Evolutionary conservation across 208 protist genomes (phyloP).

Genomic region (Phytomonas sp.): DNA sequence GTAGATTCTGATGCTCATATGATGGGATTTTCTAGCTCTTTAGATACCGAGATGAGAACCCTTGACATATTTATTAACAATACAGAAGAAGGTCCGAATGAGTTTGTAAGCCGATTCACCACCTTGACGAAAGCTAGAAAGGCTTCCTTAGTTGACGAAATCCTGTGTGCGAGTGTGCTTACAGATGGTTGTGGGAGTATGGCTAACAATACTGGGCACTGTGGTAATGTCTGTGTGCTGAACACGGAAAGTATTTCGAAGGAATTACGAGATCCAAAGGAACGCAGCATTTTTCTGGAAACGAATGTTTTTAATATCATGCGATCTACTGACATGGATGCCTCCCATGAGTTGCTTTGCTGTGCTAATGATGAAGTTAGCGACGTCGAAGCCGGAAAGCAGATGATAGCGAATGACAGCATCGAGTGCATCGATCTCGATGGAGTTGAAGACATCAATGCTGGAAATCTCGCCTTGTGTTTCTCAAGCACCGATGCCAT

Average conservation of each 20-base stretch:
- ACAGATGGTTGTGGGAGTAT: neutral
- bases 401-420: neutral
- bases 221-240: neutral
- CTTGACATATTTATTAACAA: neutral
- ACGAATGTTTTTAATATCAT: neutral
- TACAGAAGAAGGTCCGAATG: neutral
- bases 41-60: neutral
- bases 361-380: neutral
- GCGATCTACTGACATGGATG: neutral
- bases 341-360: neutral
- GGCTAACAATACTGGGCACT: neutral
- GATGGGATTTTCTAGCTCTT: neutral
- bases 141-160: neutral
- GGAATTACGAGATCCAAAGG: neutral
- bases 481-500: constrained; percentile 20
- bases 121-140: neutral
- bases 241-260: neutral
- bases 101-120: neutral
- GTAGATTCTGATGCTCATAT: neutral
- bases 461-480: constrained; percentile 36
- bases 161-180: neutral
- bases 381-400: neutral
- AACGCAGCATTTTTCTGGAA: neutral
- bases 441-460: constrained; percentile 19
- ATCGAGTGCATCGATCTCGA: neutral